Conservation (phyloP, 2,329 filamentous ascomycete genomes). For the Immersiporthe knoxdaviesiana region DNA sequence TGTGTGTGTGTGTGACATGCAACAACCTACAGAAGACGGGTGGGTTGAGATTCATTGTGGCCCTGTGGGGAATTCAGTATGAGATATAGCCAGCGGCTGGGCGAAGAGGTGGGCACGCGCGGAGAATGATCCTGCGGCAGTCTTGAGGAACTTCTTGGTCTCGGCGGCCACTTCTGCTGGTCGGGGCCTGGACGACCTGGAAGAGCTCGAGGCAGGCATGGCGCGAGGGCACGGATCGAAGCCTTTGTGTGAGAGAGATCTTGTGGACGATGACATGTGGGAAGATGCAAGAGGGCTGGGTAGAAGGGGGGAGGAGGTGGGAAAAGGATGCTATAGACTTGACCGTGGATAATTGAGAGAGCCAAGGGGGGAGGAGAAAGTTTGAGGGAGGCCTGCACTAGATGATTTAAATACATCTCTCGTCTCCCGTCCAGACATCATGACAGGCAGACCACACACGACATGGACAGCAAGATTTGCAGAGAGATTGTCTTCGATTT, state of each 20-base stretch:
- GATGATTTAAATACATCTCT: conserved; percentile 25
- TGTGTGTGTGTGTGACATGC: conserved; percentile 2
- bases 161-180: conserved; percentile 73
- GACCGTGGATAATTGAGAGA: neutral
- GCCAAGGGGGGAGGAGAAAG: neutral
- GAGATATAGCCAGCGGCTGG: conserved; percentile 45
- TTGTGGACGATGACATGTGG: neutral
- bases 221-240: conserved; percentile 27
- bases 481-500: conserved; percentile 31
- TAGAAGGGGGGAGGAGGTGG: neutral
- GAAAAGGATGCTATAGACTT: neutral
- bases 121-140: conserved; percentile 58
- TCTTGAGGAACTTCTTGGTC: conserved; percentile 67
- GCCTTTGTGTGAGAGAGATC: neutral
- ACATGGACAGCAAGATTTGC: conserved; percentile 23
- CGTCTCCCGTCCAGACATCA: neutral
- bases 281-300: neutral
- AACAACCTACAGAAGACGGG: conserved; percentile 49
- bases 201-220: conserved; percentile 51
- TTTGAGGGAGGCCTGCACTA: conserved; percentile 6
- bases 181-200: conserved; percentile 57
- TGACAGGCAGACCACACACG: conserved; percentile 8
- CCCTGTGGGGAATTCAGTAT: conserved; percentile 46
- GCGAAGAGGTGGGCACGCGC: conserved; percentile 63
- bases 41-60: conserved; percentile 42